phyloP scores from a whole-genome alignment of 31 red algal species.

The Odonthalia washingtoniensis region DNA sequence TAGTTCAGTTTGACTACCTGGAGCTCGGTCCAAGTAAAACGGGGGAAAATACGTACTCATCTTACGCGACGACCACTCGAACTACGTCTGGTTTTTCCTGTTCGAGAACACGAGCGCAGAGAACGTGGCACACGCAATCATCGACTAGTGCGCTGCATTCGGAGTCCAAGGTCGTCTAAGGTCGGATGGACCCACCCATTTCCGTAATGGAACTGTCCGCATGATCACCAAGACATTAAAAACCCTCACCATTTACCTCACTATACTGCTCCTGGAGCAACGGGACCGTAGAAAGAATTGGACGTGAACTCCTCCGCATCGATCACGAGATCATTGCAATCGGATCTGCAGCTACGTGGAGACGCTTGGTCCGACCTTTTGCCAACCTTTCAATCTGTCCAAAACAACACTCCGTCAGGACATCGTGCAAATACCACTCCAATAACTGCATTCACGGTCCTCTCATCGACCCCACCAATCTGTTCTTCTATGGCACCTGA shows the following conservation, averaged over 20 bases:
- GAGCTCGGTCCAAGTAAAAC: too few relatives aligned
- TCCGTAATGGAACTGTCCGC: constrained; percentile 1
- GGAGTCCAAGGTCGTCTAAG: background rate
- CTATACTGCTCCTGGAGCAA: constrained; percentile 12
- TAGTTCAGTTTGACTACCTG: too few relatives aligned
- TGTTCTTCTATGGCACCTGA: background rate
- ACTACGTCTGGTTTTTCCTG: background rate
- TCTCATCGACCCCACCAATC: background rate
- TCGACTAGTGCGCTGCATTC: constrained; percentile 22
- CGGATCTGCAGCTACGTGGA: background rate
- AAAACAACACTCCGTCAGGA: background rate
- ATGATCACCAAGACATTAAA: too few relatives aligned
- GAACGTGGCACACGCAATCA: background rate
- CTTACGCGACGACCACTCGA: too few relatives aligned
- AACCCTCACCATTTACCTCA: background rate
- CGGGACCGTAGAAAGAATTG: constrained; percentile 15
- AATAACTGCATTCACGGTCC: background rate
- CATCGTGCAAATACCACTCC: background rate
- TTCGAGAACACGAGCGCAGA: background rate
- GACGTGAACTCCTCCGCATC: constrained; percentile 1
- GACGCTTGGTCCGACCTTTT: background rate
- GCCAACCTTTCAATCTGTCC: background rate
- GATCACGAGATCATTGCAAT: background rate
- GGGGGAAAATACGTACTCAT: too few relatives aligned
- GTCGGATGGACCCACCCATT: constrained; percentile 27